These are phyloP conservation scores for Suillus decipiens DNA, from an alignment of 768 basidiomycete species.

Conservation along the genomic window DNA sequence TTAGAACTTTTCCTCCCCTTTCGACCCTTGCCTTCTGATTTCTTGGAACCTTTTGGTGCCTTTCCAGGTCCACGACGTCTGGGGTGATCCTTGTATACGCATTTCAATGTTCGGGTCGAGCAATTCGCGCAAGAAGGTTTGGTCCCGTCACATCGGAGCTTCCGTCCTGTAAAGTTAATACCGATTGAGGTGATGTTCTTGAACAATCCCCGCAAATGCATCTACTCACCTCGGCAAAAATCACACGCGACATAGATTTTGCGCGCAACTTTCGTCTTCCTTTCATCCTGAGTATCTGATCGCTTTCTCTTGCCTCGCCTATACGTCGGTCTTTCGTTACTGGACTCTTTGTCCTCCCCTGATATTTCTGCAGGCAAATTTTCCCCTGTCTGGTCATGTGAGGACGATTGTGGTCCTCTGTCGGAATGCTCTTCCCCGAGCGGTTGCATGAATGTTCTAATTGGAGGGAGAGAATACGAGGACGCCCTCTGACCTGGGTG, in stretches of 20 bases:
- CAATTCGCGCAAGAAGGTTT: conserved; percentile 69
- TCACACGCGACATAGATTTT: conserved; percentile 62
- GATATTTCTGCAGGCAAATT: background rate
- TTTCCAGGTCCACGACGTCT: conserved; percentile 76
- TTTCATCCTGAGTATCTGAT: conserved; percentile 21
- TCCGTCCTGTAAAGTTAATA: conserved; percentile 50
- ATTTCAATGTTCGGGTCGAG: conserved; percentile 48
- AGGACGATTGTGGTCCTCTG: conserved; percentile 28
- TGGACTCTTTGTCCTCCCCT: conserved; percentile 6
- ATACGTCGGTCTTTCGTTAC: conserved; percentile 2
- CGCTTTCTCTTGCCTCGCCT: conserved; percentile 12
- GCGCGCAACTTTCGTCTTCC: conserved; percentile 21
- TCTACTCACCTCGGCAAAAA: conserved; percentile 69
- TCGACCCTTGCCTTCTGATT: conserved; percentile 30
- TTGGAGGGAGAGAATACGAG: conserved; percentile 25
- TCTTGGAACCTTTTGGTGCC: conserved; percentile 63
- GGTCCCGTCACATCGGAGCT: conserved; percentile 72
- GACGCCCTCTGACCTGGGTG: conserved; percentile 24
- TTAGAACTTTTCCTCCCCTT: conserved; percentile 19
- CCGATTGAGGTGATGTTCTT: background rate
- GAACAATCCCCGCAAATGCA: background rate
- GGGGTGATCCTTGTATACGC: conserved; percentile 52
- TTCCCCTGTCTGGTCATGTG: conserved; percentile 21
- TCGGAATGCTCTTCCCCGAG: conserved; percentile 23
- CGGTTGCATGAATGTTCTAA: conserved; percentile 27